These are phyloP conservation scores for Mycosarcoma mackinlayi DNA, from an alignment of 1,284 basidiomycete genomes.

Conservation along the genomic window DNA sequence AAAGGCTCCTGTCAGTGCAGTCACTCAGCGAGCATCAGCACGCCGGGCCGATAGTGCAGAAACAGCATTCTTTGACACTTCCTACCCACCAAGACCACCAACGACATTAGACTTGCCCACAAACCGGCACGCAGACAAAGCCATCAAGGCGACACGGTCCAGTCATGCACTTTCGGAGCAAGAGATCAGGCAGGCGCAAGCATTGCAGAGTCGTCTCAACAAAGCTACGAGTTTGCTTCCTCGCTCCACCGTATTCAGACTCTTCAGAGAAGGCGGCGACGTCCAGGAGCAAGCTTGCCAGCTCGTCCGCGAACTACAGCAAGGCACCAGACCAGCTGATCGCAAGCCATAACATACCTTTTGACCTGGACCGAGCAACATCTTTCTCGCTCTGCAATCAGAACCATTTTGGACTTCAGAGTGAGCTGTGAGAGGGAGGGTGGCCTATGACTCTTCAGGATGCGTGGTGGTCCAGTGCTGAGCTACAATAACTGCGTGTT, in stretches of 20 bases:
- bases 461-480: too few relatives aligned
- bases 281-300: constrained; percentile 36
- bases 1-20: constrained; percentile 18
- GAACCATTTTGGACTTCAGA: too few relatives aligned
- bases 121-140: constrained; percentile 13
- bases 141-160: background rate
- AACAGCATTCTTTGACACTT: constrained; percentile 33
- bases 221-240: constrained; percentile 45
- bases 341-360: constrained; percentile 5
- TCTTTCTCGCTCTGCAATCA: too few relatives aligned
- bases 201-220: constrained; percentile 38
- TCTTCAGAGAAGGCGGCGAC: constrained; percentile 44
- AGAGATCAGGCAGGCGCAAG: constrained; percentile 36
- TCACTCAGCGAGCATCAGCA: constrained; percentile 22
- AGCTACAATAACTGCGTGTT: too few relatives aligned
- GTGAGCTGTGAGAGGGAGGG: too few relatives aligned
- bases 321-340: constrained; percentile 46
- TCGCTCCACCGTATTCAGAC: constrained; percentile 44
- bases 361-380: background rate
- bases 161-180: constrained; percentile 30
- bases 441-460: too few relatives aligned
- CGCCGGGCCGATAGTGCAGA: constrained; percentile 8
- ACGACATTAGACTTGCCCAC: constrained; percentile 26
- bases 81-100: constrained; percentile 29
- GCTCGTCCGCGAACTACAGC: constrained; percentile 43